Conservation (phyloP, 768 basidiomycete species). For the Suillus plorans region DNA sequence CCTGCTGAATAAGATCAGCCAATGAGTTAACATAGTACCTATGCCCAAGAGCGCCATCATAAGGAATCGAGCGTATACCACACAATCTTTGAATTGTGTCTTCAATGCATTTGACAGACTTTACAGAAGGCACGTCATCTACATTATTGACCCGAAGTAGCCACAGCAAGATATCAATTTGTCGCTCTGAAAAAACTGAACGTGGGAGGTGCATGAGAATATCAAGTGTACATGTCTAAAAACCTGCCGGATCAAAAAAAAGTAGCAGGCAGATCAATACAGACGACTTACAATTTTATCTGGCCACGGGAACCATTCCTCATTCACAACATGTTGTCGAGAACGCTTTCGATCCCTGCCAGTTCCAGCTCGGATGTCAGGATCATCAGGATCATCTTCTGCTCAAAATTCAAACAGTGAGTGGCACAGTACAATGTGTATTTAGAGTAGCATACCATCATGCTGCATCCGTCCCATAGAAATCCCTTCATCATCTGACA, state of each 20-base stretch:
- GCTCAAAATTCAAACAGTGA: too few species aligned
- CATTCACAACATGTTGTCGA: too few species aligned
- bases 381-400: too few species aligned
- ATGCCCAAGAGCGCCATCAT: constrained; percentile 32
- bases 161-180: constrained; percentile 31
- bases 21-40: constrained; percentile 33
- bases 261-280: not conserved
- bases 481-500: not conserved
- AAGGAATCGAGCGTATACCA: constrained; percentile 29
- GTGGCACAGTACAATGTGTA: too few species aligned
- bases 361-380: too few species aligned
- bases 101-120: constrained; percentile 12
- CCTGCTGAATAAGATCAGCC: constrained; percentile 32
- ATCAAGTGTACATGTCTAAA: constrained; percentile 30
- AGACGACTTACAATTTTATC: constrained; percentile 1
- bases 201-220: constrained; percentile 32
- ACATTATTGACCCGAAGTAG: constrained; percentile 22
- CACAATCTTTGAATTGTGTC: constrained; percentile 22
- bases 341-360: too few species aligned
- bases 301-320: constrained; percentile 4
- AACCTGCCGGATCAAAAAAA: not conserved
- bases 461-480: not conserved
- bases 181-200: constrained; percentile 30
- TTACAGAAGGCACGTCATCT: constrained; percentile 17
- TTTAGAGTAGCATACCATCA: not conserved